Evolutionary conservation across 306 rosid species (phyloP), one percentile per base, ranked within the genome.

Genomic region (Purshia tridentata): DNA sequence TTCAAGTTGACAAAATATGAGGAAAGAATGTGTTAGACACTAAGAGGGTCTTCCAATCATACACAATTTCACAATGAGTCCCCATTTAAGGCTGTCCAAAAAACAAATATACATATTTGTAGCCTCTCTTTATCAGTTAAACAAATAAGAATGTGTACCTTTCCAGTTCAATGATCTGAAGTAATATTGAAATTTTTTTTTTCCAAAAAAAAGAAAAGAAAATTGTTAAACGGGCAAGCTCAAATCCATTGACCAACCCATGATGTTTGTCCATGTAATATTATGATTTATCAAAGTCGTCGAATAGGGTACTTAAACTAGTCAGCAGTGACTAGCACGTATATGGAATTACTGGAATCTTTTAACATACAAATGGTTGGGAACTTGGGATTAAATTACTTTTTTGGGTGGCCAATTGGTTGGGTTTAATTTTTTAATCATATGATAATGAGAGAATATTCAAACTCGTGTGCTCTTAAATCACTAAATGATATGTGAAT

Each of bases 31-130:
- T 76, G 19, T 56, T 37, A 57, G 39, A 57, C 59, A 39, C n/a
- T 15, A 40, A 40, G 47, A 15, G 29, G 44, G 42, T 9, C 16
- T 16, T 41, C 45, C 5, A 15, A 14, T 47, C 57, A 48, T 47
- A 20, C 54, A 49, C 47, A 44, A 44, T 44, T 44, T 4, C 59
- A 53, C 35, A 29, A 29, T 6, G 6, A n/a, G 45, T 76, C 59
- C 74, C 76, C 4, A 71, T 46, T 45, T 80, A 70, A 56, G 2
- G 41, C 35, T 29, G 35, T 29, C 35, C 35, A 29, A 29, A 29
- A 29, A 29, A n/a, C n/a, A 29, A 29, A 1, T 29, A 29, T 29
- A 29, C 35, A 29, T 29, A 29, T 29, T 29, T 29, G 35, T 29
- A 29, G 35, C 35, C 35, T 29, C 2, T 29, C 35, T 29, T 29